A percentile compares a stretch with the other conserved stretches of the same genome.
phyloP scores from a whole-genome alignment of 2,329 filamentous ascomycete species.

The Clonostachys rhizophaga region DNA sequence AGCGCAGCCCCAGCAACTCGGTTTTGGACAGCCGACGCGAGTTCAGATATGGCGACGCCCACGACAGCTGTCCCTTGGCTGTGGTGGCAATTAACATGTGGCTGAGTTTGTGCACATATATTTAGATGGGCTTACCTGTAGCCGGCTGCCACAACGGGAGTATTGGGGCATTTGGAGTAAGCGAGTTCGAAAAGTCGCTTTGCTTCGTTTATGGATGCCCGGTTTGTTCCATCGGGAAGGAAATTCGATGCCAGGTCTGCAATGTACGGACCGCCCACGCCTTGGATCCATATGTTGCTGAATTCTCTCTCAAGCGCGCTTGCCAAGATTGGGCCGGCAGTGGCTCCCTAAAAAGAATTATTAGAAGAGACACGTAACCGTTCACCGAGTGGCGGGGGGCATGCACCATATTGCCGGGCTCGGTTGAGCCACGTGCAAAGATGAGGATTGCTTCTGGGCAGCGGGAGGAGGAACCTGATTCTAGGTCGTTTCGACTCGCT shows the following conservation, averaged over 20 bases:
- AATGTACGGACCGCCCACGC: constrained; percentile 32
- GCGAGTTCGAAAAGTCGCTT: constrained; percentile 31
- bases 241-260: constrained; percentile 27
- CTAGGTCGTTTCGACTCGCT: background rate
- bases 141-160: constrained; percentile 34
- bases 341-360: background rate
- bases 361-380: background rate
- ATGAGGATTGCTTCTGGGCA: constrained; percentile 31
- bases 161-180: constrained; percentile 32
- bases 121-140: constrained; percentile 14
- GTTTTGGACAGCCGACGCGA: constrained; percentile 17
- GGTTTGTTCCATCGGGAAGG: constrained; percentile 26
- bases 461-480: background rate
- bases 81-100: background rate
- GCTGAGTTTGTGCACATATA: background rate
- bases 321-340: constrained; percentile 18
- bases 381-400: background rate
- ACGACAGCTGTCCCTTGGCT: constrained; percentile 38
- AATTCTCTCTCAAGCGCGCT: constrained; percentile 17
- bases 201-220: constrained; percentile 31
- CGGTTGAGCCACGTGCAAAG: constrained; percentile 30
- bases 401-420: constrained; percentile 29
- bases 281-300: constrained; percentile 31
- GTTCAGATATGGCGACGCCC: constrained; percentile 27
- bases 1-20: constrained; percentile 29